These are phyloP conservation scores for Elsinoe arachidis DNA, from an alignment of 2,329 filamentous ascomycete species.

Conservation along the genomic window DNA sequence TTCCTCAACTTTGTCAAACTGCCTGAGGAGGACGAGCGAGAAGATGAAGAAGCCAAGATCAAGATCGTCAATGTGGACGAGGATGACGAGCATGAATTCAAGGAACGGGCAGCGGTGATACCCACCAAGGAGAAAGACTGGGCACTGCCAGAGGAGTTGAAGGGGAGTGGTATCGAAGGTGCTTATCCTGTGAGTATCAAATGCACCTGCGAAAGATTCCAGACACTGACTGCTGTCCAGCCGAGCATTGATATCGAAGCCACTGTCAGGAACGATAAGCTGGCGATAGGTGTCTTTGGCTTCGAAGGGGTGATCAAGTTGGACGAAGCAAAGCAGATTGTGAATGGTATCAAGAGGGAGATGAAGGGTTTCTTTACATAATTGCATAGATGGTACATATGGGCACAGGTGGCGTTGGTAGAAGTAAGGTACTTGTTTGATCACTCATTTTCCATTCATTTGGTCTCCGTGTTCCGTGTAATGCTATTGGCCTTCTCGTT, in stretches of 20 bases:
- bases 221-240: constrained; percentile 27
- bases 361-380: constrained; percentile 15
- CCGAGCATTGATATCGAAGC: constrained; percentile 49
- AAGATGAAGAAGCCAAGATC: constrained; percentile 6
- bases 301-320: constrained; percentile 36
- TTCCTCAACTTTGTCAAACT: constrained; percentile 75
- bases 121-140: constrained; percentile 14
- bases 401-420: neutral
- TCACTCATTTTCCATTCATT: too few relatives aligned
- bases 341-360: constrained; percentile 26
- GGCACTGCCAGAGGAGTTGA: constrained; percentile 20
- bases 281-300: constrained; percentile 48
- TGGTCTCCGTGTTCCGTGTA: too few relatives aligned
- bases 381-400: constrained; percentile 2
- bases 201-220: neutral
- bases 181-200: constrained; percentile 33
- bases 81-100: constrained; percentile 17
- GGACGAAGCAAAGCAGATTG: constrained; percentile 28
- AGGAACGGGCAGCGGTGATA: constrained; percentile 19
- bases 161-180: constrained; percentile 20
- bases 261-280: constrained; percentile 37
- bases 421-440: neutral
- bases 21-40: constrained; percentile 29
- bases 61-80: constrained; percentile 22
- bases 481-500: too few relatives aligned